Conservation (phyloP, 306 rosid genomes). For the Casuarina cunninghamiana region DNA sequence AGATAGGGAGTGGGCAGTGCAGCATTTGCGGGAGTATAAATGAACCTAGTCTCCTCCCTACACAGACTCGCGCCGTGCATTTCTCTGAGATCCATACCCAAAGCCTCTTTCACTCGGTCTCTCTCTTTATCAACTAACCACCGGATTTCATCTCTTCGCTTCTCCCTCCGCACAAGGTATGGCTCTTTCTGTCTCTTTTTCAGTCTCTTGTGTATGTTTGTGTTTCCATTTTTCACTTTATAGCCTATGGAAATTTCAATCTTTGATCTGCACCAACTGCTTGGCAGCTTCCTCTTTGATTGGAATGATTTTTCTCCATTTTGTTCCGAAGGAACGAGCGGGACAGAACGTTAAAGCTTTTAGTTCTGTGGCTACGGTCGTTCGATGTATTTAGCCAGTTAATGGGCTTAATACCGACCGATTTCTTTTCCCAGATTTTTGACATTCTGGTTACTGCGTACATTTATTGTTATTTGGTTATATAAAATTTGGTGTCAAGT, state of each 20-base stretch:
- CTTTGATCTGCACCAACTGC: background rate
- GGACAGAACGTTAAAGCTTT: background rate
- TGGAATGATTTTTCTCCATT: background rate
- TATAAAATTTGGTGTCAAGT: background rate
- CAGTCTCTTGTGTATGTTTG: background rate
- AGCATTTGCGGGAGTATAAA: constrained; percentile 10
- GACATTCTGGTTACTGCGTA: background rate
- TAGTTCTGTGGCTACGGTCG: background rate
- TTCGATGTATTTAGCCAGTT: no score
- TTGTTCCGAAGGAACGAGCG: background rate
- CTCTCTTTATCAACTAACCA: constrained; percentile 19
- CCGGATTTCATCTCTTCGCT: constrained; percentile 20
- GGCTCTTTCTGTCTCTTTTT: background rate
- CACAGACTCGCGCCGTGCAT: constrained; percentile 23
- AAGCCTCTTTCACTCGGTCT: background rate
- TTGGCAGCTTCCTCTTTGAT: background rate
- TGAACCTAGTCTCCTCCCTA: constrained; percentile 27
- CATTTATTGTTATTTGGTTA: background rate
- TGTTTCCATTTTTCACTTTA: background rate
- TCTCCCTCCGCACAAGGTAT: constrained; percentile 36
- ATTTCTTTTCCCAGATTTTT: background rate
- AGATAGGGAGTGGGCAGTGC: background rate
- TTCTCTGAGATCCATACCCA: background rate
- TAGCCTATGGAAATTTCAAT: background rate
- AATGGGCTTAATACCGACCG: no score